A percentile compares a stretch with the other conserved stretches of the same genome.
Conservation (phyloP, 78 protist genomes). For the Dictyostelium firmibasis region DNA sequence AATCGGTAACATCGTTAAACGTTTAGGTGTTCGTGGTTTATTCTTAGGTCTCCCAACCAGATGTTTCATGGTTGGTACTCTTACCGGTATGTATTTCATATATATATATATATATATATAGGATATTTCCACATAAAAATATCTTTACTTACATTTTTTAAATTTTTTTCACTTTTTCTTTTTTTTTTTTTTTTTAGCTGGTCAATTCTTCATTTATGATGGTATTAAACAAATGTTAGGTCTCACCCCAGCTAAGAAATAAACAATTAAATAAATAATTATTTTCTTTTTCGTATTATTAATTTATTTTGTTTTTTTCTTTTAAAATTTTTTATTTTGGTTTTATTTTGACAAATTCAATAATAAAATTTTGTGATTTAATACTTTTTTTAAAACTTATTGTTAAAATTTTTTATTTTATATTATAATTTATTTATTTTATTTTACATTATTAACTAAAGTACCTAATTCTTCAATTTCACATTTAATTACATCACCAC, state of each 20-base stretch:
- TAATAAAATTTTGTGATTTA: no score
- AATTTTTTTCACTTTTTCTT: background rate
- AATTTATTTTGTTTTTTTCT: background rate
- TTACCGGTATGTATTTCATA: constrained; percentile 28
- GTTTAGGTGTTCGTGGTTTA: constrained; percentile 68
- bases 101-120: no score
- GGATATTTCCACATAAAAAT: no score
- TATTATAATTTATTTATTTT: background rate
- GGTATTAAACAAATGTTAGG: constrained; percentile 51
- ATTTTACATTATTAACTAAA: constrained; percentile 40
- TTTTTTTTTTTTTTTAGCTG: background rate
- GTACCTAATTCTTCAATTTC: constrained; percentile 73
- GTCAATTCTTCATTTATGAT: constrained; percentile 71
- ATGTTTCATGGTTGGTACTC: constrained; percentile 79
- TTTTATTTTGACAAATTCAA: no score
- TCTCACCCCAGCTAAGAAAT: constrained; percentile 3
- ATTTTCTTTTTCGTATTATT: background rate
- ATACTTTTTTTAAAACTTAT: no score
- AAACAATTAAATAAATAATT: background rate
- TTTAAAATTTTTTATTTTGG: no score
- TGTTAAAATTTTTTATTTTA: no score
- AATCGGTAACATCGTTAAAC: constrained; percentile 61
- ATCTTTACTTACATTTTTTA: no score
- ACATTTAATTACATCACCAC: constrained; percentile 53
- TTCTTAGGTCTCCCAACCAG: constrained; percentile 74